phyloP scores from a whole-genome alignment of 208 protist species.

The Endotrypanum monterogeii region DNA sequence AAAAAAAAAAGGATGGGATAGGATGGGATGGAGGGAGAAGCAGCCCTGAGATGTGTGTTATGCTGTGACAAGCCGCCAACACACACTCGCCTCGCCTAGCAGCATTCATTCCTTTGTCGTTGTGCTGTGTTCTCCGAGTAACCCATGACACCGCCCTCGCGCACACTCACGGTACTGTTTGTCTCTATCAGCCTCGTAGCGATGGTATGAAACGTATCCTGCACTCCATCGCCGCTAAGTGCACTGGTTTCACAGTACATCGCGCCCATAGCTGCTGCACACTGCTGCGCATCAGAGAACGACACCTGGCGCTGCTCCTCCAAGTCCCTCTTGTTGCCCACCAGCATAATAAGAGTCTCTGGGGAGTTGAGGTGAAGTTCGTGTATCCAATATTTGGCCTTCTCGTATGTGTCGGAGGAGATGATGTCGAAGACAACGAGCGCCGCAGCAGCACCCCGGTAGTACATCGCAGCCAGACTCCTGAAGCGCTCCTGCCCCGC shows the following conservation, averaged over 20 bases:
- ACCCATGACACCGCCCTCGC: constrained; percentile 66
- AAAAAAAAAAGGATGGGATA: too few relatives aligned
- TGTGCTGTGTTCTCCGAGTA: constrained; percentile 25
- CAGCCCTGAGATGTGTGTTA: not conserved
- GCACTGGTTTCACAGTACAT: constrained; percentile 79
- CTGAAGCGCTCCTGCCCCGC: constrained; percentile 91
- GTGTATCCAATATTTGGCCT: constrained; percentile 96
- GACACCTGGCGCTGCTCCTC: constrained; percentile 57
- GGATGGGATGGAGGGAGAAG: not conserved
- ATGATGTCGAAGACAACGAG: constrained; percentile 98
- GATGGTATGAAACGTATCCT: constrained; percentile 65
- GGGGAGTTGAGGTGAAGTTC: constrained; percentile 91
- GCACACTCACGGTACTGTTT: constrained; percentile 66
- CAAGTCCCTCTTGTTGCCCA: constrained; percentile 96
- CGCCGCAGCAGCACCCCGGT: constrained; percentile 88
- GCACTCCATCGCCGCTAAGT: constrained; percentile 67
- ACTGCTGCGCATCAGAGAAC: constrained; percentile 52
- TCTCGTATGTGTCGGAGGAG: constrained; percentile 92
- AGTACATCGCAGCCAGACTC: constrained; percentile 93
- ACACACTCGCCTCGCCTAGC: not conserved
- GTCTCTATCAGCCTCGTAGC: constrained; percentile 52
- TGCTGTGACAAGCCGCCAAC: not conserved
- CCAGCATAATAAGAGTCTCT: constrained; percentile 92
- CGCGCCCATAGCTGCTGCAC: constrained; percentile 51
- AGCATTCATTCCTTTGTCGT: constrained; percentile 1